Base-by-base conservation (phyloP, 164 flowering plant species). In the Echeveria elegans region DNA sequence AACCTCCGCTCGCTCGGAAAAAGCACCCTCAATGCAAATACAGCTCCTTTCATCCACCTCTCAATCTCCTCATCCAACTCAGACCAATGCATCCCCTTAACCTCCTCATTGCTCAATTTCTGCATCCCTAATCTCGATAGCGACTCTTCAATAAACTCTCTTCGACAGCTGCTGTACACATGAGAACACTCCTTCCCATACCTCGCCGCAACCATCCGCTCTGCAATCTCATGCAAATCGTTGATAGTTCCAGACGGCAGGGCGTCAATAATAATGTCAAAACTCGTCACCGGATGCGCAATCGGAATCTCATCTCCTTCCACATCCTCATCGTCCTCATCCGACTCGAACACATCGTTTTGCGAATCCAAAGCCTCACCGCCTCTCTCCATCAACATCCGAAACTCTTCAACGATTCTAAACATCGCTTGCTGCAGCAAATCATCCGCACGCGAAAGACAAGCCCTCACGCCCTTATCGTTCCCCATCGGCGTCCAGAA, bases 91-190 rank as follows among this genome's bases (percentile, higher is more conserved):
- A 83, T 79, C 68, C 78, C 80, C 66, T 82, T 90, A 14, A 85
- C 87, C 26, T 89, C 97, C 16, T 94, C 96, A 52, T 69, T 81
- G 77, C 91, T 89, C 69, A 88, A 75, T 71, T 82, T 86, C 82
- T 78, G 83, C 37, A 95, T 74, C 47, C 96, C 94, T 28, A 95
- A 53, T 69, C 97, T 83, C 5, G 89, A 81, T 18, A 88, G 7
- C 72, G 90, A 85, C 73, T 95, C 99, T 34, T 91, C 99, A 48
- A 95, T 68, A 72, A 90, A 92, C 53, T 87, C 97, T 66, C 97
- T 74, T 68, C 97, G 63, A 75, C 85, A 82, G 45, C 78, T 72
- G 68, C 96, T 80, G 72, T 86, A 92, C n/a, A 82, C 96, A 71
- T 87, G 92, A 11, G 88, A 81, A 72, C 96, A 88, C 78, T 89